These are phyloP conservation scores for Colletotrichum sansevieriae DNA, from an alignment of 2,329 filamentous ascomycete species.

Conservation along the genomic window DNA sequence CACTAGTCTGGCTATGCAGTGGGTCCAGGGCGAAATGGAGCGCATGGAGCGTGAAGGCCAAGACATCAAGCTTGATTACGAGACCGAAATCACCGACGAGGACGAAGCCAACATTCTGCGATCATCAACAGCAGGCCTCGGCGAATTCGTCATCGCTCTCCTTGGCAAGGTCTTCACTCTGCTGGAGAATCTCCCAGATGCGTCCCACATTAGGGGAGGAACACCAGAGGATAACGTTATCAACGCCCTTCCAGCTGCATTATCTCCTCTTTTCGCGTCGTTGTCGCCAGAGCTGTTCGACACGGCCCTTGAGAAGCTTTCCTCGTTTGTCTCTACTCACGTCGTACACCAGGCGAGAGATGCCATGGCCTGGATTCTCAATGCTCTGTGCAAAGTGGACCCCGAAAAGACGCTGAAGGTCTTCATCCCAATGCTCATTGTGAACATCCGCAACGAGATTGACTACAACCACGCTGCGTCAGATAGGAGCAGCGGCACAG, in stretches of 20 bases:
- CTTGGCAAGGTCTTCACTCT: conserved; percentile 95
- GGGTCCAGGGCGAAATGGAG: conserved; percentile 93
- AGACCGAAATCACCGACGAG: conserved; percentile 83
- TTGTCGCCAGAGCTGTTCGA: conserved; percentile 95
- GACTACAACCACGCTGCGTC: conserved; percentile 97
- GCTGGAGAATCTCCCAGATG: conserved; percentile 93
- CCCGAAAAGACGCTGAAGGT: conserved; percentile 93
- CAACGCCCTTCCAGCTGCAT: conserved; percentile 91
- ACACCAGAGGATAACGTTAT: conserved; percentile 98
- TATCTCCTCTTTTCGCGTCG: conserved; percentile 90
- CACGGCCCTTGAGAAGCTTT: conserved; percentile 90
- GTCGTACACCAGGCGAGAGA: conserved; percentile 97
- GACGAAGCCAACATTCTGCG: conserved; percentile 90
- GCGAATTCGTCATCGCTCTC: conserved; percentile 91
- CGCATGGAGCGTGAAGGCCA: conserved; percentile 91
- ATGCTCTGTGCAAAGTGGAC: conserved; percentile 94
- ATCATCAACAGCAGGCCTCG: conserved; percentile 93
- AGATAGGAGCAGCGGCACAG: conserved; percentile 90
- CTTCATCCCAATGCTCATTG: conserved; percentile 89
- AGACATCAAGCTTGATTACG: conserved; percentile 87
- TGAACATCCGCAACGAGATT: conserved; percentile 95
- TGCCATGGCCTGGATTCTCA: conserved; percentile 98
- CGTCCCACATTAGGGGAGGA: conserved; percentile 86
- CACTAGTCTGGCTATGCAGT: conserved; percentile 85
- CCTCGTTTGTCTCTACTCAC: conserved; percentile 90